A percentile compares a stretch with the other conserved stretches of the same genome.
These are phyloP conservation scores for Wickerhamiella azymoides DNA, from an alignment of 805 yeast species.

Conservation along the genomic window DNA sequence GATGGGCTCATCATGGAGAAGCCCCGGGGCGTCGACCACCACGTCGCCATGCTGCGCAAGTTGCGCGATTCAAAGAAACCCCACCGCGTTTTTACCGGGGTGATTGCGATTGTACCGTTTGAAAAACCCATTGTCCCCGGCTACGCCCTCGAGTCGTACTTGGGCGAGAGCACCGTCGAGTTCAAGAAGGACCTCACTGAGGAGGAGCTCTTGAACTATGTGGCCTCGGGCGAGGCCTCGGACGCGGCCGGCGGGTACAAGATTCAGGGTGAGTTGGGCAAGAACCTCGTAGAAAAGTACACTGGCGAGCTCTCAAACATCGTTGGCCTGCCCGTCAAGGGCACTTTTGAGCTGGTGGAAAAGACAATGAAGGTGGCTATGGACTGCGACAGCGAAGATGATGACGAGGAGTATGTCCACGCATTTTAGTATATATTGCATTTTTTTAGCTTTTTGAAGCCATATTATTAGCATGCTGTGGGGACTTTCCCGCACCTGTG, in stretches of 20 bases:
- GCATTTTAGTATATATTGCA: not conserved
- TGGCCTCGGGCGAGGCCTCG: conserved; percentile 56
- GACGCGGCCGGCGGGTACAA: conserved; percentile 89
- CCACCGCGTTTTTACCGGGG: conserved; percentile 41
- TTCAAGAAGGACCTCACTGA: conserved; percentile 33
- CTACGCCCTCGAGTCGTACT: conserved; percentile 27
- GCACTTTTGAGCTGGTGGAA: conserved; percentile 36
- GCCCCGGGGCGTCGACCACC: conserved; percentile 45
- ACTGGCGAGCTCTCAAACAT: conserved; percentile 77
- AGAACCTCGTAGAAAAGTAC: conserved; percentile 42
- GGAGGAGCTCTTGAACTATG: conserved; percentile 47
- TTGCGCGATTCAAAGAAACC: conserved; percentile 34
- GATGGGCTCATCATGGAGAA: conserved; percentile 60
- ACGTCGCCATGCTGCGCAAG: conserved; percentile 35
- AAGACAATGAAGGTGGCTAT: conserved; percentile 21
- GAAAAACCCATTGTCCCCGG: conserved; percentile 31
- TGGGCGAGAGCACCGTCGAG: conserved; percentile 31
- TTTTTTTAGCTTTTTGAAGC: too few relatives aligned
- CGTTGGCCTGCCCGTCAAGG: conserved; percentile 70
- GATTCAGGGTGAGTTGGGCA: conserved; percentile 48
- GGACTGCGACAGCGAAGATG: conserved; percentile 15
- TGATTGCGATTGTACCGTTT: conserved; percentile 33
- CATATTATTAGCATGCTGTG: too few relatives aligned
- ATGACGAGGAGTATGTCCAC: conserved; percentile 10
- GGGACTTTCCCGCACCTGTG: too few relatives aligned